A percentile compares a stretch with the other conserved stretches of the same genome.
phyloP scores from a whole-genome alignment of 1,139 yeast genomes.

The Candida neerlandica region DNA sequence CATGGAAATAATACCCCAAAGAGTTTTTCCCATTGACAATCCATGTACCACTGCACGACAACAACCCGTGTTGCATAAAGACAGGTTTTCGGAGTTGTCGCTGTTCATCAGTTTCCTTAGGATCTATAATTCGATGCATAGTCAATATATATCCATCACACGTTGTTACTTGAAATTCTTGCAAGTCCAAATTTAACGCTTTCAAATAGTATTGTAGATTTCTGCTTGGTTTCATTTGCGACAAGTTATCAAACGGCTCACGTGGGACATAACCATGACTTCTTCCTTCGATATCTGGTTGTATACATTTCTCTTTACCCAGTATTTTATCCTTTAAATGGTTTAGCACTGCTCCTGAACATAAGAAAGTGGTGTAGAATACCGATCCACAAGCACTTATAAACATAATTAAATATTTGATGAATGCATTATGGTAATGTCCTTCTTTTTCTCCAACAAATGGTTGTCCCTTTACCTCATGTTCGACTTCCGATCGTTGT shows the following conservation, averaged over 20 bases:
- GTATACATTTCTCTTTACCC: slow-evolving; percentile 21
- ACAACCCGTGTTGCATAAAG: slow-evolving; percentile 78
- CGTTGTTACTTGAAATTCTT: slow-evolving; percentile 63
- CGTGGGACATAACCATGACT: slow-evolving; percentile 27
- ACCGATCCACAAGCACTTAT: slow-evolving; percentile 32
- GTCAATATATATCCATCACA: slow-evolving; percentile 76
- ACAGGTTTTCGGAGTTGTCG: slow-evolving; percentile 55
- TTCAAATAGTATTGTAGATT: slow-evolving; percentile 64
- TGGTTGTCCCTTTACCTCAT: neutral
- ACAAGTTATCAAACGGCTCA: slow-evolving; percentile 33
- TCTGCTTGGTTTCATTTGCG: slow-evolving; percentile 28
- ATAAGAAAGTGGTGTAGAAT: slow-evolving; percentile 28
- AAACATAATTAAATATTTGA: slow-evolving; percentile 24
- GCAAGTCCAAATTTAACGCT: slow-evolving; percentile 60
- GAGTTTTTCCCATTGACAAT: slow-evolving; percentile 78
- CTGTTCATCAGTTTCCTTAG: slow-evolving; percentile 36
- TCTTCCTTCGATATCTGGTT: slow-evolving; percentile 16
- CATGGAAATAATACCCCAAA: slow-evolving; percentile 62
- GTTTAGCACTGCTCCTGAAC: slow-evolving; percentile 29
- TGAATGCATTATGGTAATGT: slow-evolving; percentile 20
- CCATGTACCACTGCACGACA: slow-evolving; percentile 85
- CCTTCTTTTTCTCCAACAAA: neutral
- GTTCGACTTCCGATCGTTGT: slow-evolving; percentile 2
- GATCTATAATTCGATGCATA: slow-evolving; percentile 65
- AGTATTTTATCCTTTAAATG: slow-evolving; percentile 28